Base-by-base conservation (phyloP, 306 rosid species). In the Geum urbanum region DNA sequence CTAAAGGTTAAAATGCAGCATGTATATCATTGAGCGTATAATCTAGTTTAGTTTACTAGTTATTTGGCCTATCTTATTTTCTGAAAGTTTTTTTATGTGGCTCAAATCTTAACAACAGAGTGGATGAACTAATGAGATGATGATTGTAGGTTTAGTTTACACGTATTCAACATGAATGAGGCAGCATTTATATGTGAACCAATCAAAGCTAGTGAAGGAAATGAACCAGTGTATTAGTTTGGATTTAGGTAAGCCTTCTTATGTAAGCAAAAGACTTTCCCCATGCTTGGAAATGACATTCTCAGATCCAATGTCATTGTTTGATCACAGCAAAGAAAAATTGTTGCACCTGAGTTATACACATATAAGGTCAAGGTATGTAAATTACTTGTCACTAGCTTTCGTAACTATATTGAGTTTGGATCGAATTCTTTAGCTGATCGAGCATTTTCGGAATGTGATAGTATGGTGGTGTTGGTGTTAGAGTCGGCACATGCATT, bases 401-500 rank as follows among this genome's bases (percentile, higher is more conserved):
- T 58, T 19, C 27, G 44, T 44, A 13, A 32, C 64, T n/a, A n/a
- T n/a, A n/a, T n/a, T n/a, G n/a, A 6, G 27, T 58, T 22, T 2
- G n/a, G n/a, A n/a, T n/a, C n/a, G 16, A 39, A 55, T 11, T 55
- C 61, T 22, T 4, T 56, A n/a, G 2, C 19, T 57, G 13, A 57
- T 12, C 9, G 58, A 11, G n/a, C n/a, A n/a, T 57, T 57, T 12
- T n/a, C 6, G n/a, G 11, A 12, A 16, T 60, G 24, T 64, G 44
- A 83, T 87, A 92, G 97, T 91, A 94, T 94, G 99, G 87, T 85
- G 79, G 86, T 81, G 19, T 79, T 81, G 16, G 88, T 94, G 89
- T 22, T 79, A n/a, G 87, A 88, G 69, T 87, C 96, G 53, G 85
- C 89, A 4, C 75, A 79, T 12, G 79, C 88, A 1, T 51, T 94